phyloP scores from a whole-genome alignment of 768 basidiomycete species.

The Agaricus blazei region DNA sequence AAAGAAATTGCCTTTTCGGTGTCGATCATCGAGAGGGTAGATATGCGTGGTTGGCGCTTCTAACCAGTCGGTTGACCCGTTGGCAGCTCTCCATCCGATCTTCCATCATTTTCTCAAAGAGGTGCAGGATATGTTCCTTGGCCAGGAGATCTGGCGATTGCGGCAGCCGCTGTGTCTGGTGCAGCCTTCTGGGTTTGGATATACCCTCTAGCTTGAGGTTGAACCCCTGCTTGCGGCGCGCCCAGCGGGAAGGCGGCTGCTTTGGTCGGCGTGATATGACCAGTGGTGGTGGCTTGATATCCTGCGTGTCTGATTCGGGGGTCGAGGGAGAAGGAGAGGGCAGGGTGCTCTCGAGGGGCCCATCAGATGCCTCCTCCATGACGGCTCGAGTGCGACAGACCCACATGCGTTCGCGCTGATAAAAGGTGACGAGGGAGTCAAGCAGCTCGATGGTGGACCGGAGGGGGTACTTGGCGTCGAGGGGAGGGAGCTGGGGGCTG shows the following conservation, averaged over 20 bases:
- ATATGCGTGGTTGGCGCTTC: constrained; percentile 34
- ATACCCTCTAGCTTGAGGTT: constrained; percentile 37
- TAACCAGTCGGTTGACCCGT: constrained; percentile 54
- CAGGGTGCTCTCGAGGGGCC: constrained; percentile 3
- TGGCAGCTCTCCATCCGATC: constrained; percentile 74
- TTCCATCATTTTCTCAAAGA: constrained; percentile 71
- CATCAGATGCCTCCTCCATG: constrained; percentile 41
- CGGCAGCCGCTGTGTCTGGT: constrained; percentile 15
- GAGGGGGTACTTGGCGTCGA: constrained; percentile 26
- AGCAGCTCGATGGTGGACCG: constrained; percentile 52
- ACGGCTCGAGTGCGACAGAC: constrained; percentile 59
- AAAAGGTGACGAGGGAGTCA: constrained; percentile 60
- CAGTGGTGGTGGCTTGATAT: not conserved
- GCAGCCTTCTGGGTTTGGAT: constrained; percentile 16
- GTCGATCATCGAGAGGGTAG: constrained; percentile 19
- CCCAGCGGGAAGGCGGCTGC: constrained; percentile 36
- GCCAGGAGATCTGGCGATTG: constrained; percentile 11
- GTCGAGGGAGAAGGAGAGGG: not conserved
- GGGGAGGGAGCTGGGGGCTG: constrained; percentile 18
- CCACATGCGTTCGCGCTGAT: constrained; percentile 70
- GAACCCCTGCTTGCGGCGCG: constrained; percentile 55
- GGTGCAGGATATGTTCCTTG: constrained; percentile 51
- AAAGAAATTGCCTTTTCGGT: not conserved
- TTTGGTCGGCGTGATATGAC: constrained; percentile 1
- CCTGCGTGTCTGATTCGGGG: not conserved